Base-by-base conservation (phyloP, 371 early-diverging fungal species). In the Circinella umbellata region DNA sequence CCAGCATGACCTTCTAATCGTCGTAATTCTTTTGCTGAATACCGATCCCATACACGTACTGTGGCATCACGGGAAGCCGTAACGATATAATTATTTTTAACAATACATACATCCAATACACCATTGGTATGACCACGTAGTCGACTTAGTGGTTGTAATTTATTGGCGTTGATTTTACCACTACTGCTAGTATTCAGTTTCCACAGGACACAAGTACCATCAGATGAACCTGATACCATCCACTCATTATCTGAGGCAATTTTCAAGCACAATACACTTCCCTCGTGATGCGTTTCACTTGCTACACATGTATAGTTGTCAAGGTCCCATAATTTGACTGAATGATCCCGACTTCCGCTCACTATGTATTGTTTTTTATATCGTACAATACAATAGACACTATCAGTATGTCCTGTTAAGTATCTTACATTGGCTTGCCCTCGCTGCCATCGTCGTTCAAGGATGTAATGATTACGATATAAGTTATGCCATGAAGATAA, bases 301-400 rank as follows among this genome's bases (percentile, higher is more conserved):
- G 88, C 82, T 10, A 88, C 67, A 69, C 87, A 90, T 59, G 78
- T 5, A 88, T 89, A 35, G 64, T 69, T 36, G 87, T 62, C 63
- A 83, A 93, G 75, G 74, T 95, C 88, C 95, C 95, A 96, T 42
- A 95, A 75, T 64, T 90, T 90, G 60, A 98, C 83, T 4, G 94
- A 92, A 47, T 89, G 85, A 79, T 99, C 99, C 48, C 98, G 90
- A 13, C 97, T 96, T 11, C 99, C 99, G 1, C 95, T 94, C 14
- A 96, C 89, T 38, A 98, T 83, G 49, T 86, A 85, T 53, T 92
- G 70, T 35, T 78, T 74, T 73, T 90, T 93, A 72, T 63, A 61
- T 75, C 82, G 94, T 69, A 95, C 98, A 37, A 98, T 85, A 72
- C 98, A 98, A 73, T 99, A 96, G 0, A 99, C 94, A 60, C 95